A percentile compares a stretch with the other conserved stretches of the same genome.
Conservation (phyloP, 2,329 filamentous ascomycete species). For the Fusarium algeriense region DNA sequence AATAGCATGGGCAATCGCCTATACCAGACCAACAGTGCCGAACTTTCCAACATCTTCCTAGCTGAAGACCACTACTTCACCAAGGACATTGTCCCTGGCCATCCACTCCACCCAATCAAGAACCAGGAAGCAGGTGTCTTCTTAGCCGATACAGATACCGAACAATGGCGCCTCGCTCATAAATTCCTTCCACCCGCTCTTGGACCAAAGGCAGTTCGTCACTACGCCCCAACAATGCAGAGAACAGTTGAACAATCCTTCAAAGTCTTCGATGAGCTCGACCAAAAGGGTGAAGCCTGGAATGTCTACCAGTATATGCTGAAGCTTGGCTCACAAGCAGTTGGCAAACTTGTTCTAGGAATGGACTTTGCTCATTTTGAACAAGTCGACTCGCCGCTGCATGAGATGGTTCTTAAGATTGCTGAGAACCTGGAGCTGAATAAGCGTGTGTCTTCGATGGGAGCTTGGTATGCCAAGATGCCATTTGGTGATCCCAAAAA, state of each 20-base stretch:
- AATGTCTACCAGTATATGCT: constrained; percentile 65
- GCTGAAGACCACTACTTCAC: constrained; percentile 65
- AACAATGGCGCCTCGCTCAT: constrained; percentile 64
- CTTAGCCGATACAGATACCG: constrained; percentile 62
- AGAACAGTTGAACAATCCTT: constrained; percentile 63
- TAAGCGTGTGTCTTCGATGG: constrained; percentile 67
- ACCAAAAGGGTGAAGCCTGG: constrained; percentile 59
- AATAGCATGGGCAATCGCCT: constrained; percentile 62
- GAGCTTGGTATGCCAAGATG: constrained; percentile 66
- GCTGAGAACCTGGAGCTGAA: constrained; percentile 66
- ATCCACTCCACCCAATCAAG: constrained; percentile 60
- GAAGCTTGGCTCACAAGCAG: constrained; percentile 60
- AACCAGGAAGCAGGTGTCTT: constrained; percentile 58
- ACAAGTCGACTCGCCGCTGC: constrained; percentile 58
- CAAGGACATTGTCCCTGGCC: constrained; percentile 64
- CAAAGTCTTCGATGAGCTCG: constrained; percentile 64
- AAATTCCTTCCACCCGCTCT: constrained; percentile 72
- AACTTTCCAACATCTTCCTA: constrained; percentile 59
- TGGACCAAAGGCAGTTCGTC: constrained; percentile 69
- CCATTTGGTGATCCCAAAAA: constrained; percentile 68
- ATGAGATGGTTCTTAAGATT: constrained; percentile 64
- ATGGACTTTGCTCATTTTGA: constrained; percentile 61
- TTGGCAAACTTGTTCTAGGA: constrained; percentile 59
- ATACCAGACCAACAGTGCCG: constrained; percentile 65
- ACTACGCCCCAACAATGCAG: constrained; percentile 72